Conservation (phyloP, 768 basidiomycete genomes). For the Naganishia kalamii region DNA sequence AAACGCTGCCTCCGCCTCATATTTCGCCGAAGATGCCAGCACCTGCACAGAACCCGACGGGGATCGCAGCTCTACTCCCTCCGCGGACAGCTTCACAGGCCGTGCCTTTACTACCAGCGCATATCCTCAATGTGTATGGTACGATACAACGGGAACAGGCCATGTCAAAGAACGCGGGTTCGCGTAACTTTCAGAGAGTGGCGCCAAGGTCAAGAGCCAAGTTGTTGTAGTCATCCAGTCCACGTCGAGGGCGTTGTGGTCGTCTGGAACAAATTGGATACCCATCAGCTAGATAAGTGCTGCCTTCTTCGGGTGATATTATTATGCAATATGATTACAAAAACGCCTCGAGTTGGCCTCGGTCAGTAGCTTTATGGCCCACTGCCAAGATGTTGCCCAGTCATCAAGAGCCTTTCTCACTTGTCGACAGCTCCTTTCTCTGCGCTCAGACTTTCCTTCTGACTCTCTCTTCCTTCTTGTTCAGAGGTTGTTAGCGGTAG, state of each 20-base stretch:
- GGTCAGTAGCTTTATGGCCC: no score
- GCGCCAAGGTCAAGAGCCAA: slow-evolving; percentile 15
- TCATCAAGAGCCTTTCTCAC: no score
- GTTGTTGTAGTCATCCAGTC: not conserved
- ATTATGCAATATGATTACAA: no score
- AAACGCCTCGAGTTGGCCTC: no score
- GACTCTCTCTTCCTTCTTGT: no score
- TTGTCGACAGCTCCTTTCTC: not conserved
- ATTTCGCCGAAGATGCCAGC: slow-evolving; percentile 8
- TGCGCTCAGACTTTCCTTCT: no score
- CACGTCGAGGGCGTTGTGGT: not conserved
- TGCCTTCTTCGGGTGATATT: no score
- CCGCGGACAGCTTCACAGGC: slow-evolving; percentile 13
- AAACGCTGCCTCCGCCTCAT: not conserved
- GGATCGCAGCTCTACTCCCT: not conserved
- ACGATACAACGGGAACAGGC: slow-evolving; percentile 15
- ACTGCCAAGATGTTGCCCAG: not conserved
- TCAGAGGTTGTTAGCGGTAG: no score
- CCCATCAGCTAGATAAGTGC: no score
- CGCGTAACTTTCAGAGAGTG: slow-evolving; percentile 18
- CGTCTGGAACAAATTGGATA: no score
- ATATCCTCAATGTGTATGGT: slow-evolving; percentile 19
- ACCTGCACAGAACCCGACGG: not conserved
- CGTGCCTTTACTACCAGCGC: slow-evolving; percentile 12
- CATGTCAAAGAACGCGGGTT: slow-evolving; percentile 13